phyloP scores from a whole-genome alignment of 139 green algal species.

The Coccomyxa sp. region DNA sequence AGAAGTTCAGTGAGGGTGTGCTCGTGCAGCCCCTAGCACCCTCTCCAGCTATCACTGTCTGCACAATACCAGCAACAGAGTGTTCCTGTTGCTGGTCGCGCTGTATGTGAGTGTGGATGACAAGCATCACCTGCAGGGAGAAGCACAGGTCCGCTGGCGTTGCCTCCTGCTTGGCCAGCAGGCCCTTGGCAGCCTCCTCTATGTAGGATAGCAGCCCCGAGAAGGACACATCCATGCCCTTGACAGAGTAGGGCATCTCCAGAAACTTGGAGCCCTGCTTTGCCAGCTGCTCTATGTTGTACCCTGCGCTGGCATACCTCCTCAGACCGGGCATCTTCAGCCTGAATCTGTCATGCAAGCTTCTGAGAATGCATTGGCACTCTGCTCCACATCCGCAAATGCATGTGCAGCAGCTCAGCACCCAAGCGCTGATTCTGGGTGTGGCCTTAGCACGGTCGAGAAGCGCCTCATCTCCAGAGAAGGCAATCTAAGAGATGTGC shows the following conservation, averaged over 20 bases:
- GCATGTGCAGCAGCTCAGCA: no score
- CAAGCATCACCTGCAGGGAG: conserved; percentile 59
- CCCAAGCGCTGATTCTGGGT: no score
- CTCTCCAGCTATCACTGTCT: no score
- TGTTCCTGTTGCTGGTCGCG: not conserved
- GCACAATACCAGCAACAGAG: not conserved
- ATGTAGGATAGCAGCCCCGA: conserved; percentile 74
- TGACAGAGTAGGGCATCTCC: conserved; percentile 87
- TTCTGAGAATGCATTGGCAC: not conserved
- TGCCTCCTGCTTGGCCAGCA: conserved; percentile 48
- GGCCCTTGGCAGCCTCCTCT: conserved; percentile 39
- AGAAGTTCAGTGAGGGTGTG: no score
- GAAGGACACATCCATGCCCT: conserved; percentile 95
- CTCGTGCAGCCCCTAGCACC: no score
- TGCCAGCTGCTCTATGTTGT: conserved; percentile 96
- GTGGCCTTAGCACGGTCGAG: no score
- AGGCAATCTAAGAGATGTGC: no score
- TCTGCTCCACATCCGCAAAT: no score
- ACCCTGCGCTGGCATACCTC: conserved; percentile 52
- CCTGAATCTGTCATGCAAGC: not conserved
- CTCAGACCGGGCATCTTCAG: not conserved
- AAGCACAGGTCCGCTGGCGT: conserved; percentile 85
- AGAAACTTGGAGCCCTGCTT: conserved; percentile 68
- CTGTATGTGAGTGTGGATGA: no score
- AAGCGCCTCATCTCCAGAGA: no score